Base-by-base conservation (phyloP, 2,329 filamentous ascomycete species). In the Claviceps spartinae region DNA sequence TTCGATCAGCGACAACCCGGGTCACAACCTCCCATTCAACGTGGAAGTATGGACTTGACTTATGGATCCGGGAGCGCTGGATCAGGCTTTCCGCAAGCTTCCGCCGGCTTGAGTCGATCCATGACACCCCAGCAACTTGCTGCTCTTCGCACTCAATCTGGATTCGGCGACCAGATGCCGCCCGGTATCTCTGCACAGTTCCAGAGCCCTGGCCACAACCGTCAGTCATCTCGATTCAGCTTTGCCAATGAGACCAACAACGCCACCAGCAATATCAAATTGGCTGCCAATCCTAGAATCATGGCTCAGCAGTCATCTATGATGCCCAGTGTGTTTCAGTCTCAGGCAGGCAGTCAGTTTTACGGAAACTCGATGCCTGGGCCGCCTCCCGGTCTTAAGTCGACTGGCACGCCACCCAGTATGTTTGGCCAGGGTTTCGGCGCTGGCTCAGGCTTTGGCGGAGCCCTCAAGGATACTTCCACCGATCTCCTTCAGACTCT, bases 361-460 rank as follows among this genome's bases (percentile, higher is more conserved):
- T 96, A 93, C 66, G 80, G 83, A 47, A 83, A 82, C 51, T 87
- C 87, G 9, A 88, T 96, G 62, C 88, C 94, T 61, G 91, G 90
- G 3, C 93, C 94, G 30, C 93, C 93, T 54, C 94, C 93, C 0
- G 93, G 93, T 9, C 75, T 98, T 30, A 98, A 98, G 71, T 94
- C 91, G 22, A 90, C 90, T 2, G 88, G 89, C 43, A 97, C 91
- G 18, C 91, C 93, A 53, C 91, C 93, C 16, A 89, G 87, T 60
- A 93, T 96, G 79, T 97, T 96, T 68, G 86, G 88, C 34, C 89
- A 96, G 67, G 85, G 85, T 47, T 96, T 95, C 65, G 86, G 86
- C 45, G 52, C 44, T 9, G 84, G 79, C 56, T 74, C 78, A 48
- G 82, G 81, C 43, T 87, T 95, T 60, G 76, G 78, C 55, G 76